Evolutionary conservation across 345 rosid species (phyloP), one percentile per base, ranked within the genome.

Genomic region (Pugionium cornutum): DNA sequence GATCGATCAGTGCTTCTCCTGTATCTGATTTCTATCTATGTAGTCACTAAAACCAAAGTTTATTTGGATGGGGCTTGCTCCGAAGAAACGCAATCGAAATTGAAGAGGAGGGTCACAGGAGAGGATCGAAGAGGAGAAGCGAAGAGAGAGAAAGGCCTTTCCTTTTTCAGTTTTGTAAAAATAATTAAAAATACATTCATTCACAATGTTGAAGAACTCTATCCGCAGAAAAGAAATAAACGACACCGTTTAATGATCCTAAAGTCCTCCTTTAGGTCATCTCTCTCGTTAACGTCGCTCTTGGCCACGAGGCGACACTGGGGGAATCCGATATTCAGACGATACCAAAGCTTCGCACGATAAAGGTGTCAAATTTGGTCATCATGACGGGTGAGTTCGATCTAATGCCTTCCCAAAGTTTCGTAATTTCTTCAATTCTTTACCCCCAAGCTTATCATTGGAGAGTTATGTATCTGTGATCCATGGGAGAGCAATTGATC

Each of bases 351-450:
- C 44, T 59, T 59, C 11, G 9, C 34, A 33, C 51, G 9, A 7
- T 31, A 48, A 71, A 57, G 44, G 28, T 55, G 5, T 64, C 60
- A 35, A 65, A 34, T 58, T 66, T 39, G 39, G 39, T 53, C 53
- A 67, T 33, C 73, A 74, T 67, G 77, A 74, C 73, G 28, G 77
- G 77, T 74, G 39, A 73, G 51, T 73, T 46, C 37, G 39, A 59
- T 59, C 39, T 25, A 43, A 33, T 8, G 53, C 4, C n/a, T 62
- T 35, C 2, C 3, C 8, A 58, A 45, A 46, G 29, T 70, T 70
- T 47, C 63, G 1, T 54, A 26, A 2, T 39, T 63, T 62, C 0
- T 4, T 39, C 18, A 18, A 18, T 18, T 56, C 26, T n/a, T 9
- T 40, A 47, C 9, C 37, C 48, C 3, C 18, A 25, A 64, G 52